Evolutionary conservation across 2,329 filamentous ascomycete species (phyloP).

Genomic region (Achaetomium macrosporum): DNA sequence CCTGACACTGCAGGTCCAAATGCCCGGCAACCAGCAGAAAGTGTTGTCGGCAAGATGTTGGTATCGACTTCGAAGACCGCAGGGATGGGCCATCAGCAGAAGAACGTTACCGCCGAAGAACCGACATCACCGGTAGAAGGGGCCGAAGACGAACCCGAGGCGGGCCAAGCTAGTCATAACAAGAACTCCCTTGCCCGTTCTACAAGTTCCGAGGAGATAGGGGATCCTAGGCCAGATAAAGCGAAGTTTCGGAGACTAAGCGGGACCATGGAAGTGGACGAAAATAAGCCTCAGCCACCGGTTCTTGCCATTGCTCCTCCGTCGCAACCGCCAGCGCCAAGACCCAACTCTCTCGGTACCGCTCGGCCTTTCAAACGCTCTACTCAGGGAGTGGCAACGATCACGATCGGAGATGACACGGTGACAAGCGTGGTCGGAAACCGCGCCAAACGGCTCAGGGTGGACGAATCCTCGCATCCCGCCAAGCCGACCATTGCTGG

Average conservation of each 20-base stretch:
- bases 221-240: constrained; percentile 3
- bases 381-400: constrained; percentile 61
- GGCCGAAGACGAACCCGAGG: neutral
- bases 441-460: constrained; percentile 40
- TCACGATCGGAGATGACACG: constrained; percentile 66
- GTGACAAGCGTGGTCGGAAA: constrained; percentile 60
- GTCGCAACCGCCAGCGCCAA: constrained; percentile 27
- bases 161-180: neutral
- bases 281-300: constrained; percentile 8
- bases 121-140: neutral
- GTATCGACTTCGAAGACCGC: neutral
- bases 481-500: neutral
- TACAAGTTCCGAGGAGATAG: no score
- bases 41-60: no score
- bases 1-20: neutral
- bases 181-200: neutral
- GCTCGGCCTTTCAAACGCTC: constrained; percentile 47
- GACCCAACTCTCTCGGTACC: constrained; percentile 19
- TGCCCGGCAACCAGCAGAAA: neutral
- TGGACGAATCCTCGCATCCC: constrained; percentile 4
- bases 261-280: neutral
- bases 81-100: neutral
- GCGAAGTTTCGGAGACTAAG: constrained; percentile 14
- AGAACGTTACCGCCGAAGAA: neutral
- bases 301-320: constrained; percentile 28